phyloP scores from a whole-genome alignment of 2,329 filamentous ascomycete genomes.

The Colletotrichum sp. region DNA sequence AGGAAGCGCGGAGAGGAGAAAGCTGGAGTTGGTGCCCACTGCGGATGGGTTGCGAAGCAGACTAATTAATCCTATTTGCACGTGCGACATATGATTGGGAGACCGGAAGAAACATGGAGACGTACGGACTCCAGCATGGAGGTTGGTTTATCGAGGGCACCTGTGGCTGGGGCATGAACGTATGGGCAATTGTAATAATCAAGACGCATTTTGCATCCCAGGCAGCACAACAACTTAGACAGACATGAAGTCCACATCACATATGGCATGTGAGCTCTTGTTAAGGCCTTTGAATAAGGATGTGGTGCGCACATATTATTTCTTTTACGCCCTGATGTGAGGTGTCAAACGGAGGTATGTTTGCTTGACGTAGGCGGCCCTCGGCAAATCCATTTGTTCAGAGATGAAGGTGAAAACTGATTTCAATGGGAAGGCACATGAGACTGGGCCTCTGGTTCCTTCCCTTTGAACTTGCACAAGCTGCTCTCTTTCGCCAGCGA shows the following conservation, averaged over 20 bases:
- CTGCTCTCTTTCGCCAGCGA: neutral
- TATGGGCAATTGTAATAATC: neutral
- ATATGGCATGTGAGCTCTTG: neutral
- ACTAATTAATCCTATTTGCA: neutral
- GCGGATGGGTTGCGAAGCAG: neutral
- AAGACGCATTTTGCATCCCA: neutral
- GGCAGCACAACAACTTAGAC: neutral
- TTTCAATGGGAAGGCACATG: neutral
- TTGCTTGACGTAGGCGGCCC: neutral
- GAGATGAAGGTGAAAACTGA: neutral
- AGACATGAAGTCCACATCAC: neutral
- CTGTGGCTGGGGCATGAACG: no score
- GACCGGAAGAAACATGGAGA: neutral
- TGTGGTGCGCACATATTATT: neutral
- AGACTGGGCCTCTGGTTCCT: neutral
- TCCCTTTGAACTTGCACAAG: neutral
- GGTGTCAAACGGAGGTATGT: neutral
- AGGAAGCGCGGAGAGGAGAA: neutral
- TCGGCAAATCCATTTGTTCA: neutral
- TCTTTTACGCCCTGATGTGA: neutral
- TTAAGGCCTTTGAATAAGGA: neutral
- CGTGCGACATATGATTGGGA: neutral
- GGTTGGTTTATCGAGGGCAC: neutral
- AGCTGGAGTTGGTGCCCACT: neutral
- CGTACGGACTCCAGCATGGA: neutral